phyloP scores from a whole-genome alignment of 2,329 filamentous ascomycete species.

The Orbilia javanica region DNA sequence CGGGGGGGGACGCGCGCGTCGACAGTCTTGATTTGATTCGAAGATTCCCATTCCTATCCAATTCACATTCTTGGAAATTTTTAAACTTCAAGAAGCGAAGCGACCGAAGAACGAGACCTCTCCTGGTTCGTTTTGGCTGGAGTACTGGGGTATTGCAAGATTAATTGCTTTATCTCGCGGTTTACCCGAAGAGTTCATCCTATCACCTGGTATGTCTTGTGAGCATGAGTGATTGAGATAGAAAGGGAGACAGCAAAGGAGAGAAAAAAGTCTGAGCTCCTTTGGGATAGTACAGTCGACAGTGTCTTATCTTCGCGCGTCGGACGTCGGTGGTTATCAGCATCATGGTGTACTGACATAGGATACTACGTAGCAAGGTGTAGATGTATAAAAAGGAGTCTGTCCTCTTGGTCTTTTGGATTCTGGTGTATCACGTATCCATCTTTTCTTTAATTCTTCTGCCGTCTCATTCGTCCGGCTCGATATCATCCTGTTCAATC shows the following conservation, averaged over 20 bases:
- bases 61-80: neutral
- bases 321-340: neutral
- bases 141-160: neutral
- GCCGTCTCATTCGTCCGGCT: neutral
- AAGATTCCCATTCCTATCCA: neutral
- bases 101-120: neutral
- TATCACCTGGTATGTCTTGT: slow-evolving; percentile 38
- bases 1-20: slow-evolving; percentile 12
- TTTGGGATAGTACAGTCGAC: slow-evolving; percentile 56
- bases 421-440: no score
- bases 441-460: no score
- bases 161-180: slow-evolving; percentile 55
- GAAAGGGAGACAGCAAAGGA: neutral
- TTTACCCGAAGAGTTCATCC: slow-evolving; percentile 57
- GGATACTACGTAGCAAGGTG: neutral
- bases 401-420: neutral
- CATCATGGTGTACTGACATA: neutral
- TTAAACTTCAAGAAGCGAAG: no score
- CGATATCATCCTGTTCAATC: no score
- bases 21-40: neutral
- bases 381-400: slow-evolving; percentile 9
- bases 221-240: neutral
- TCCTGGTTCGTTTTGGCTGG: neutral
- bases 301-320: neutral
- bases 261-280: slow-evolving; percentile 11